phyloP scores from a whole-genome alignment of 352 stramenopile genomes.

The Globisporangium barbulae region DNA sequence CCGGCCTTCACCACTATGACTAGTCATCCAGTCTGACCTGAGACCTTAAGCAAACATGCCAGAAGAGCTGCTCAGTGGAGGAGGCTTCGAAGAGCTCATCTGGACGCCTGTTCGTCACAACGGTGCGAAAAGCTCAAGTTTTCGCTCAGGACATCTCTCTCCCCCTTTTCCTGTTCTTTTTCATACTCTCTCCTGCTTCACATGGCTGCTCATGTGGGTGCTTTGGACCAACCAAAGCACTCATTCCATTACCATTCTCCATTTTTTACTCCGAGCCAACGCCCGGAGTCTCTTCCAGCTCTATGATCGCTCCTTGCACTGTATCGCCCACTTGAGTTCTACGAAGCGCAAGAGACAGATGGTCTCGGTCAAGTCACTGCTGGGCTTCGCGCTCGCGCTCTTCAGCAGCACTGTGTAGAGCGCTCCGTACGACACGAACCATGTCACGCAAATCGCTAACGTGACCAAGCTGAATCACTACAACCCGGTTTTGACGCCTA shows the following conservation, averaged over 20 bases:
- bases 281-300: background rate
- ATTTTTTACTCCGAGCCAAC: background rate
- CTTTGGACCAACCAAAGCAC: background rate
- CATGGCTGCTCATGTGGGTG: background rate
- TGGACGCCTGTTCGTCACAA: background rate
- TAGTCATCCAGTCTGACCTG: too few relatives aligned
- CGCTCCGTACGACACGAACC: slow-evolving; percentile 2
- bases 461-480: background rate
- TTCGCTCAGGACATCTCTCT: background rate
- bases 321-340: background rate
- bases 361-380: background rate
- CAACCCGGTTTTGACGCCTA: slow-evolving; percentile 4
- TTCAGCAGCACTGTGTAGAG: background rate
- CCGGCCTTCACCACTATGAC: too few relatives aligned
- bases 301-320: background rate
- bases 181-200: background rate
- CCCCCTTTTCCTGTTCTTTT: background rate
- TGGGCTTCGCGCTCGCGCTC: slow-evolving; percentile 1
- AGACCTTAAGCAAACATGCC: too few relatives aligned
- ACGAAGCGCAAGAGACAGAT: background rate
- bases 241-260: background rate
- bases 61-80: background rate
- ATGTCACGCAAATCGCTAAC: background rate
- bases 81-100: background rate
- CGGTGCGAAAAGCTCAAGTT: background rate